phyloP scores from a whole-genome alignment of 805 yeast genomes.

The Barnettozyma populi region DNA sequence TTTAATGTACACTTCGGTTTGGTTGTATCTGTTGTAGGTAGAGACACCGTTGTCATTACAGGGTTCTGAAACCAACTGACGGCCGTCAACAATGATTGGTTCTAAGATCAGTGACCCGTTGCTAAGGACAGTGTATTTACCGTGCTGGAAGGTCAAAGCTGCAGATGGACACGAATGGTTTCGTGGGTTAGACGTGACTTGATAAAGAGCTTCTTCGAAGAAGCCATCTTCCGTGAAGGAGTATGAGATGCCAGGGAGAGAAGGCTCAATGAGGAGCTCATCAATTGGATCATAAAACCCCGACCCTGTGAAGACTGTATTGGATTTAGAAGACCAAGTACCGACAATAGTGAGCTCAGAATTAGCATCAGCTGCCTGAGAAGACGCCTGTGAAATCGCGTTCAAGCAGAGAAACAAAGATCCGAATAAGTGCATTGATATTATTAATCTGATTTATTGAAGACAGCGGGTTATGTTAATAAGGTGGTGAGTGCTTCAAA shows the following conservation, averaged over 20 bases:
- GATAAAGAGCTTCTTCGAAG: slow-evolving; percentile 86
- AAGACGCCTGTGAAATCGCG: not conserved
- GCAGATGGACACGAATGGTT: slow-evolving; percentile 84
- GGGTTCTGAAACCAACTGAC: slow-evolving; percentile 86
- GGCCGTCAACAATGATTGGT: slow-evolving; percentile 85
- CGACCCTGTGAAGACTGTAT: slow-evolving; percentile 94
- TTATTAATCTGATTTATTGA: not conserved
- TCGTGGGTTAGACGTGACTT: slow-evolving; percentile 62
- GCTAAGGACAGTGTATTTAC: slow-evolving; percentile 55
- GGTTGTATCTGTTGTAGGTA: slow-evolving; percentile 66
- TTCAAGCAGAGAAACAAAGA: slow-evolving; percentile 1
- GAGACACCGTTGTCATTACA: slow-evolving; percentile 62
- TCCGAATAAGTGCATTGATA: not conserved
- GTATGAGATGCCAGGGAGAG: slow-evolving; percentile 88
- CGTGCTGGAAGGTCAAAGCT: slow-evolving; percentile 82
- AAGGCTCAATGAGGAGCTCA: slow-evolving; percentile 91
- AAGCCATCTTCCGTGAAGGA: slow-evolving; percentile 91
- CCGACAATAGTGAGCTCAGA: slow-evolving; percentile 47
- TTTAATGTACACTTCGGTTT: slow-evolving; percentile 51
- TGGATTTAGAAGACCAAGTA: slow-evolving; percentile 93
- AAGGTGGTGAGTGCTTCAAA: too few species aligned
- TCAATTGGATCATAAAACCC: slow-evolving; percentile 95
- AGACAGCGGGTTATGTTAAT: not conserved
- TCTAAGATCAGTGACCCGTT: slow-evolving; percentile 66
- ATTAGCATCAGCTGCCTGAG: slow-evolving; percentile 8